Conservation (phyloP, 202 grass and related monocot species). For the Schoenoplectus triqueter region DNA sequence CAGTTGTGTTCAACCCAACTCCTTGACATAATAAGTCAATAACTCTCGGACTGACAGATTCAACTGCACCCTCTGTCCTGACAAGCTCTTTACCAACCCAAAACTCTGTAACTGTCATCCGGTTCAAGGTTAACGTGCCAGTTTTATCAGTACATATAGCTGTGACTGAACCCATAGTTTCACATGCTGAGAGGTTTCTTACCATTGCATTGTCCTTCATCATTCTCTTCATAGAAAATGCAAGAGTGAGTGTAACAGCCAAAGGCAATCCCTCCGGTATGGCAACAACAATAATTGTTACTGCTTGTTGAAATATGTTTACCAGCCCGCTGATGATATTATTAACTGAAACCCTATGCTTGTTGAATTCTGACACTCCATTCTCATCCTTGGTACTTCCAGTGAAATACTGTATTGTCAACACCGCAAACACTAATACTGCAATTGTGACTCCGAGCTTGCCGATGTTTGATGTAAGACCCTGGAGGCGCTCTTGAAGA, state of each 20-base stretch:
- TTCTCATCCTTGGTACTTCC: conserved; percentile 67
- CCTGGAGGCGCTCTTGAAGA: conserved; percentile 69
- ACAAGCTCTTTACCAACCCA: conserved; percentile 50
- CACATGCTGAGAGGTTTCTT: conserved; percentile 70
- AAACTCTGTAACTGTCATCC: conserved; percentile 75
- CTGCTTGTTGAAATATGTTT: conserved; percentile 65
- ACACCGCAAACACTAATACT: conserved; percentile 65
- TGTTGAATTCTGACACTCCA: conserved; percentile 50
- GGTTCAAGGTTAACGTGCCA: conserved; percentile 71
- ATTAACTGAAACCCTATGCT: conserved; percentile 7
- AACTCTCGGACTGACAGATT: background rate
- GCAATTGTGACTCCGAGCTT: conserved; percentile 71
- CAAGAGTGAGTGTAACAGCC: conserved; percentile 73
- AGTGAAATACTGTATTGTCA: conserved; percentile 65
- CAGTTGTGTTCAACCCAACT: conserved; percentile 71
- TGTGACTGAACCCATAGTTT: conserved; percentile 87
- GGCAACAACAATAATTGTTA: conserved; percentile 85
- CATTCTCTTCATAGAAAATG: conserved; percentile 97
- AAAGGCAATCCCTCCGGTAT: conserved; percentile 83
- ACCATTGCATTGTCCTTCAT: conserved; percentile 79
- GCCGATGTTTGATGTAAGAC: conserved; percentile 71
- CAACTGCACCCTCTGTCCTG: background rate
- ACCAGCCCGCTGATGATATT: conserved; percentile 60
- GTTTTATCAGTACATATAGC: conserved; percentile 90
- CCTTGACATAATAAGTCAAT: conserved; percentile 51